Evolutionary conservation across 2,329 filamentous ascomycete species (phyloP), one percentile per base, ranked within the genome.

Genomic region (Alternaria brassicae): DNA sequence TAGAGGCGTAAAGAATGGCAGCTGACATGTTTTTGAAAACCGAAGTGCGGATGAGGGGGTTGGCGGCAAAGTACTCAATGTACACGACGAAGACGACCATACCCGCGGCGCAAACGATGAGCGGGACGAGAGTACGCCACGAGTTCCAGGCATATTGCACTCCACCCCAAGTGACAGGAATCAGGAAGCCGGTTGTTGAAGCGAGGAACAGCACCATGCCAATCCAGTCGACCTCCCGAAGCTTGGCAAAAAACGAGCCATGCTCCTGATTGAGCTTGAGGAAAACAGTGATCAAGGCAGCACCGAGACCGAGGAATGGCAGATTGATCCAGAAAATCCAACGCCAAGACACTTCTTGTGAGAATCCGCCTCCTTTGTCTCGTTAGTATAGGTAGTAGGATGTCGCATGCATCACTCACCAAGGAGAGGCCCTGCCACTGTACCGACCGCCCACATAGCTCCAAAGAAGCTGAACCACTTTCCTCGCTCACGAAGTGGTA

Each of bases 281-380:
- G 73, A 86, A 88, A 23, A 87, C 41, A 0, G 81, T 74, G 15
- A 85, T 76, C 63, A 86, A 73, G 36, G 82, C 63, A 15, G 78
- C 72, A 3, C 81, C 82, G n/a, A 86, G 57, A 2, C 77, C 84
- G 28, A 82, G 79, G 67, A 88, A 83, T 2, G 86, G 86, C 2
- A 88, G 75, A 63, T 89, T 89, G 65, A 88, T 81, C 81, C 84
- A 90, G 69, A 89, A 88, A 10, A 89, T 84, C 87, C 87, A 90
- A 8, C 83, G 76, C 87, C 86, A 88, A 1, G 75, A 77, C 1
- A 81, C 80, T 41, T 81, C 77, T 56, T 85, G 79, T 3, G 84
- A 79, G 58, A 87, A 85, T 2, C 80, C 84, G 17, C 85, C 85
- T 6, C 86, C 69, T 73, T 25, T 8, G 21, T 0, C 15, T 12